Conservation (phyloP, 768 basidiomycete species). For the Suillus decipiens region DNA sequence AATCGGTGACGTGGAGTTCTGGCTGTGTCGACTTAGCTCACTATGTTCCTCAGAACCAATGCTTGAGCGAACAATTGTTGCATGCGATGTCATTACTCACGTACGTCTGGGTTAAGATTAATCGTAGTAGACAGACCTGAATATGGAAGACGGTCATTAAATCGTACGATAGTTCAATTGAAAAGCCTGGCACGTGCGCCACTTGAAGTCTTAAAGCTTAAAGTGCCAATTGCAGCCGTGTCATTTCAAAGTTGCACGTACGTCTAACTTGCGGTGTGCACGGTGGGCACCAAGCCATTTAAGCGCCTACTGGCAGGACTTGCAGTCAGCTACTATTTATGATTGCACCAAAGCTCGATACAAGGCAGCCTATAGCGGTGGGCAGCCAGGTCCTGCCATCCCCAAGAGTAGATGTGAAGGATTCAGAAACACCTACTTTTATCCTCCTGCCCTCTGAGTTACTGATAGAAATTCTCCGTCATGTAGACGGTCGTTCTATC, state of each 20-base stretch:
- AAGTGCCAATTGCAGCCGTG: background rate
- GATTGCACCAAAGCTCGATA: background rate
- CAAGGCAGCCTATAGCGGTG: background rate
- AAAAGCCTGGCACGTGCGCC: background rate
- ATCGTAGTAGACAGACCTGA: too few relatives aligned
- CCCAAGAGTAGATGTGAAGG: background rate
- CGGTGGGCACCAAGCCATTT: background rate
- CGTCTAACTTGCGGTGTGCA: too few relatives aligned
- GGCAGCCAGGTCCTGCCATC: background rate
- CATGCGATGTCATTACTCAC: too few relatives aligned
- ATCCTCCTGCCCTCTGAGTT: slow-evolving; percentile 4
- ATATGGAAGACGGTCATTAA: too few relatives aligned
- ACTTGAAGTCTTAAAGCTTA: too few relatives aligned
- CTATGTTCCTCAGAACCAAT: too few relatives aligned
- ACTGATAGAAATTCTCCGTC: slow-evolving; percentile 5
- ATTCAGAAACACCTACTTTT: background rate
- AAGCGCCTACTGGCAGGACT: background rate
- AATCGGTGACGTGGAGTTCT: too few relatives aligned
- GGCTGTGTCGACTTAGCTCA: too few relatives aligned
- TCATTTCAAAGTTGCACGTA: background rate
- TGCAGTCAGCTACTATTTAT: background rate
- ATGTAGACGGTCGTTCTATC: slow-evolving; percentile 6
- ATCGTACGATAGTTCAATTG: background rate
- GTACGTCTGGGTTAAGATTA: too few relatives aligned
- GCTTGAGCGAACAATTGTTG: too few relatives aligned